These are phyloP conservation scores for Adansonia digitata DNA, from an alignment of 345 rosid species.

Conservation along the genomic window DNA sequence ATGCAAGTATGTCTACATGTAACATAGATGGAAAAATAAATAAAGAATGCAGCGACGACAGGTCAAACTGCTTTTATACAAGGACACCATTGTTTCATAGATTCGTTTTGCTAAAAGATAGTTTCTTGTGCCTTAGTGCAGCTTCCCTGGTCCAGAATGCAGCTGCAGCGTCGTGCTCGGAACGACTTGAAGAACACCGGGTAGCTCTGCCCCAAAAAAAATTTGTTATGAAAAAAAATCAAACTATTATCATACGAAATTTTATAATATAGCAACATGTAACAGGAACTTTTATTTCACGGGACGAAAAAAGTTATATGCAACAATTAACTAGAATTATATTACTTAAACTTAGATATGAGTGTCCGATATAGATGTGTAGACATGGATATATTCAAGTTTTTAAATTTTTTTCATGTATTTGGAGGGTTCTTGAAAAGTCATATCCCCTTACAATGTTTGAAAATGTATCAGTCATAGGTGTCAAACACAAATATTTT, in stretches of 20 bases:
- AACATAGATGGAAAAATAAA: constrained; percentile 1
- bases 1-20: background rate
- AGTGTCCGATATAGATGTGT: too few species aligned
- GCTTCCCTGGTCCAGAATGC: constrained; percentile 41
- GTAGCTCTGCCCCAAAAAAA: constrained; percentile 54
- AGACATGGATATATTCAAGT: too few species aligned
- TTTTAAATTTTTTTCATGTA: too few species aligned
- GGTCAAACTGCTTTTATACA: background rate
- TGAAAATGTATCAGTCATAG: too few species aligned
- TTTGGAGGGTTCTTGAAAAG: too few species aligned
- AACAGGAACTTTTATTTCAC: background rate
- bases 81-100: background rate
- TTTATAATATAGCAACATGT: background rate
- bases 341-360: too few species aligned
- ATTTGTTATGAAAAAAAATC: background rate
- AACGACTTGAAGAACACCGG: constrained; percentile 86
- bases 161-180: constrained; percentile 61
- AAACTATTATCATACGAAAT: background rate
- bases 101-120: background rate
- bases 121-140: constrained; percentile 25
- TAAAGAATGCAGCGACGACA: background rate
- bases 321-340: background rate
- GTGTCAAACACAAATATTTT: too few species aligned
- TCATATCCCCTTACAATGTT: too few species aligned
- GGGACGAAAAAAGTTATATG: too few species aligned